Percentiles rank a stretch among this genome's conserved stretches.
Conservation (phyloP, 768 basidiomycete genomes). For the Mycena amicta region DNA sequence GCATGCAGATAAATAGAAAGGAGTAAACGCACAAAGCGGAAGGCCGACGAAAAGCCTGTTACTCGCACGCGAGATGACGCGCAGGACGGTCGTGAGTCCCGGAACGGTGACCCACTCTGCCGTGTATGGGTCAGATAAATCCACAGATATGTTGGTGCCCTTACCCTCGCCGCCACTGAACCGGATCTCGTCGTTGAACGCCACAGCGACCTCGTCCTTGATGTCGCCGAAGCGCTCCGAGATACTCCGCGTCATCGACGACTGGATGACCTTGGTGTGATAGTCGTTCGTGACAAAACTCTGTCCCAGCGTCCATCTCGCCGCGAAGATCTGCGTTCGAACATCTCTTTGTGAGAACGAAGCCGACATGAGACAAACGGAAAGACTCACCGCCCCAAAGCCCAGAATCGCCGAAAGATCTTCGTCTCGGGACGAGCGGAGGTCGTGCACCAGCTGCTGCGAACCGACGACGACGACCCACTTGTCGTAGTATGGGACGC, state of each 20-base stretch:
- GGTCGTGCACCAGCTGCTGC: conserved; percentile 47
- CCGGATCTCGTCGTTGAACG: conserved; percentile 23
- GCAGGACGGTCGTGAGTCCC: conserved; percentile 24
- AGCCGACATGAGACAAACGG: conserved; percentile 18
- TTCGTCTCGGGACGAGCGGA: conserved; percentile 41
- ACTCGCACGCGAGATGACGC: conserved; percentile 34
- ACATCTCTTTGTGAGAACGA: neutral
- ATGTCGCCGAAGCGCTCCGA: conserved; percentile 18
- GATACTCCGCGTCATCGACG: conserved; percentile 23
- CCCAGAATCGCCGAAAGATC: conserved; percentile 34
- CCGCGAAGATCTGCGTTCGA: neutral
- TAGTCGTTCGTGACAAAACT: conserved; percentile 16
- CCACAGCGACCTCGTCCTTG: conserved; percentile 22
- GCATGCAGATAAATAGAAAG: neutral
- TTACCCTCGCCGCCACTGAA: neutral
- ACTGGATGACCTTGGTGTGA: conserved; percentile 23
- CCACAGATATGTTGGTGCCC: neutral
- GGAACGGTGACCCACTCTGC: conserved; percentile 29
- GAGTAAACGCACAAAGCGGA: conserved; percentile 31
- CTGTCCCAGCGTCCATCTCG: conserved; percentile 13
- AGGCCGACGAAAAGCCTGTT: conserved; percentile 38
- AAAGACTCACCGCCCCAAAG: conserved; percentile 20
- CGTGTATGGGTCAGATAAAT: neutral
- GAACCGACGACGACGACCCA: conserved; percentile 51
- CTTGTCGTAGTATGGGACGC: conserved; percentile 41